A percentile compares a stretch with the other conserved stretches of the same genome.
Conservation (phyloP, 805 yeast species). For the Saccharomyces paradoxus region DNA sequence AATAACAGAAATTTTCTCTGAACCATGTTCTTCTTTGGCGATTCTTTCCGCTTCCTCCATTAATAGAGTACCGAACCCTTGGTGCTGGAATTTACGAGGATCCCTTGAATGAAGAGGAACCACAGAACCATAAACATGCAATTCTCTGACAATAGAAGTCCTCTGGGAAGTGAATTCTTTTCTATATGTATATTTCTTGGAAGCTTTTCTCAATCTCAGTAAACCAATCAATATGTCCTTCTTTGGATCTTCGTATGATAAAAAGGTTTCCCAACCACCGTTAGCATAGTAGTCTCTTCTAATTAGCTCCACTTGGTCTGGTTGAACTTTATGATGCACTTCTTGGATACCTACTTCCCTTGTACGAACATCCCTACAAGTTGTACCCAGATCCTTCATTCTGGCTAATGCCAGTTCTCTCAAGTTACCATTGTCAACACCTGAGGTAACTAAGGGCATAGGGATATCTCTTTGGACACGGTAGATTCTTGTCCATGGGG, state of each 20-base stretch:
- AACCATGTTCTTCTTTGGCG: slow-evolving; percentile 90
- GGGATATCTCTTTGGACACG: slow-evolving; percentile 98
- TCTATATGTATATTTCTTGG: slow-evolving; percentile 82
- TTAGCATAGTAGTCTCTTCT: slow-evolving; percentile 95
- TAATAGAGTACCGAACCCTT: slow-evolving; percentile 92
- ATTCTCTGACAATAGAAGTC: slow-evolving; percentile 90
- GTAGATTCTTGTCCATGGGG: slow-evolving; percentile 98
- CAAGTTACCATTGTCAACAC: slow-evolving; percentile 95
- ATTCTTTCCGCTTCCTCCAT: slow-evolving; percentile 99
- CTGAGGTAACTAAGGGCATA: slow-evolving; percentile 95
- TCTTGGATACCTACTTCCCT: slow-evolving; percentile 98
- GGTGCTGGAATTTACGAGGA: slow-evolving; percentile 97
- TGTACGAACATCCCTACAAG: slow-evolving; percentile 92
- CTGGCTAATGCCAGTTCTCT: slow-evolving; percentile 92
- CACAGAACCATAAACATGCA: slow-evolving; percentile 95
- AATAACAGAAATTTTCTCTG: slow-evolving; percentile 83
- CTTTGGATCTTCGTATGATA: slow-evolving; percentile 93
- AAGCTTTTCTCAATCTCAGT: slow-evolving; percentile 77
- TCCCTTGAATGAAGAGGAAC: slow-evolving; percentile 95
- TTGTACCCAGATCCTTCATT: slow-evolving; percentile 96
- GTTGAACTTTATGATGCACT: slow-evolving; percentile 92
- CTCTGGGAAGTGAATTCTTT: slow-evolving; percentile 78
- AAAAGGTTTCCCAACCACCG: slow-evolving; percentile 97
- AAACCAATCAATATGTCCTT: slow-evolving; percentile 92
- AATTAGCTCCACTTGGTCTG: slow-evolving; percentile 92